Evolutionary conservation across 768 basidiomycete genomes (phyloP), one percentile per base, ranked within the genome.

Genomic region (Cytidiella melzeri): DNA sequence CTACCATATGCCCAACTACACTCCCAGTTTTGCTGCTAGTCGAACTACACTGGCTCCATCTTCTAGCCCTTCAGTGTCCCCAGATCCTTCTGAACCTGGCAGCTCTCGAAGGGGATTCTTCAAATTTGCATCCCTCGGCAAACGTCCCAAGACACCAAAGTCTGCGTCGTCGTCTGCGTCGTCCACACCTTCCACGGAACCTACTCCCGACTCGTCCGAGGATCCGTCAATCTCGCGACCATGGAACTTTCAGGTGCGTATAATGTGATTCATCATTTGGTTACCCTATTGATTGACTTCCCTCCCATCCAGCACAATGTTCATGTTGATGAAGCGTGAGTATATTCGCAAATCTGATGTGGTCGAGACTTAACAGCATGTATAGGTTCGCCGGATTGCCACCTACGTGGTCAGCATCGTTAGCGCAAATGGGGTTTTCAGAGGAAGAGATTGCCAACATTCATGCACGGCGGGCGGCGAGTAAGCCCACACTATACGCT

Each of bases 311-410:
- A 87, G 84, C 86, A 89, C 60, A 76, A 88, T 58, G 79, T 88
- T 27, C 86, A 89, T 59, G 86, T 88, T 24, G 83, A 88, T 63
- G 86, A 87, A 66, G 80, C 72, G 80, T 84, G 55, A 48, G 76
- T 72, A 3, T 43, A 39, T 28, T 42, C 38, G 30, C 7, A 34
- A 34, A 39, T 50, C n/a, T 43, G 30, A 12, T 21, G 28, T 23
- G 4, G 15, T 40, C 41, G 41, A 47, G 25, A n/a, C n/a, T 41
- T 47, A 5, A 36, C 45, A 15, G 24, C 15, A 27, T 52, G 30
- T 47, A 12, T 21, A 84, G 81, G 23, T 81, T 78, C 50, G 64
- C 70, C 12, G 85, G 86, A 7, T 67, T 89, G 11, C 87, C 87
- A 1, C 84, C 87, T 0, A 83, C 85, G 1, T 89, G 87, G 87